phyloP scores from a whole-genome alignment of 176 grass and related monocot species.

The bread wheat (Triticum aestivum) region IWGSC_CS_RefSeq_v2.1 NC_057814.1:582733181-582733680 shows the following conservation, averaged over 20 bases:
- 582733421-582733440: conserved; percentile 2
- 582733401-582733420: conserved; percentile 15
- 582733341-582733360: background rate
- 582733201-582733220: conserved; percentile 3
- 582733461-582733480: background rate
- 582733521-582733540: background rate
- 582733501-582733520: background rate
- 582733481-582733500: background rate
- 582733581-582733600: background rate
- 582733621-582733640: conserved; percentile 8
- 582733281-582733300: conserved; percentile 7
- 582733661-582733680: background rate
- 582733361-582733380: conserved; percentile 21
- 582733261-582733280: background rate
- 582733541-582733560: background rate
- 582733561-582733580: background rate
- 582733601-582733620: background rate
- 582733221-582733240: background rate
- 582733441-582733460: conserved; percentile 4
- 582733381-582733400: background rate
- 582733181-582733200: background rate
- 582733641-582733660: background rate
- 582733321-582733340: background rate
- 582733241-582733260: background rate
- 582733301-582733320: background rate